A percentile compares a stretch with the other conserved stretches of the same genome.
Conservation (phyloP, 768 basidiomycete species). For the Dictyophora rubrovolvata region DNA sequence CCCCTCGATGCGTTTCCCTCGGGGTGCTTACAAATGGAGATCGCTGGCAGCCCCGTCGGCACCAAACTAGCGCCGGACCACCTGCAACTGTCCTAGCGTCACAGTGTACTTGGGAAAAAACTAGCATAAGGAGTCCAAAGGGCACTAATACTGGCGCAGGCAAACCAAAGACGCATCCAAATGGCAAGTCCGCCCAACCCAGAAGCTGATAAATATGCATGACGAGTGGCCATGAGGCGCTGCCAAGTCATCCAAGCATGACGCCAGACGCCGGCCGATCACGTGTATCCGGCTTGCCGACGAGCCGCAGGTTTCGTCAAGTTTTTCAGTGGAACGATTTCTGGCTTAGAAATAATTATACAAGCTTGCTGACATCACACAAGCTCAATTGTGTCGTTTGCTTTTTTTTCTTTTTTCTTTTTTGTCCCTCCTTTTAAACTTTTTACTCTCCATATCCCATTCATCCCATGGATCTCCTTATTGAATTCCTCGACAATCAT, state of each 20-base stretch:
- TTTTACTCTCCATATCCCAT: not conserved
- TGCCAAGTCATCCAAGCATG: not conserved
- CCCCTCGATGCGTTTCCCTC: too few species aligned
- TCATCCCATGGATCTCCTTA: constrained; percentile 73
- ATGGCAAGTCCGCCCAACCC: too few species aligned
- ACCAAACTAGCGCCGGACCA: too few species aligned
- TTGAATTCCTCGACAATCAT: constrained; percentile 57
- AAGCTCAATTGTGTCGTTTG: not conserved
- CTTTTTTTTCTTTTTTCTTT: not conserved
- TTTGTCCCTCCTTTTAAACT: not conserved
- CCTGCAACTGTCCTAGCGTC: too few species aligned
- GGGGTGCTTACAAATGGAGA: too few species aligned
- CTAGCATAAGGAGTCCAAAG: too few species aligned
- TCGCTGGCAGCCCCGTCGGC: too few species aligned
- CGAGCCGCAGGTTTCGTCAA: not conserved
- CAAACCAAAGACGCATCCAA: too few species aligned
- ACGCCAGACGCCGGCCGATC: not conserved
- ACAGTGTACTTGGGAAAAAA: too few species aligned
- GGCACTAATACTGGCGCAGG: too few species aligned
- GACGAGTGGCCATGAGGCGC: not conserved
- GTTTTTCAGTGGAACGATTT: not conserved
- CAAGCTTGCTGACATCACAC: not conserved
- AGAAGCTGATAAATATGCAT: too few species aligned
- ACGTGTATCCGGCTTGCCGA: not conserved
- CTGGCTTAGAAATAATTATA: not conserved